Percentiles rank a stretch among this genome's conserved stretches.
Conservation (phyloP, 352 stramenopile species). For the Globisporangium viniferum region DNA sequence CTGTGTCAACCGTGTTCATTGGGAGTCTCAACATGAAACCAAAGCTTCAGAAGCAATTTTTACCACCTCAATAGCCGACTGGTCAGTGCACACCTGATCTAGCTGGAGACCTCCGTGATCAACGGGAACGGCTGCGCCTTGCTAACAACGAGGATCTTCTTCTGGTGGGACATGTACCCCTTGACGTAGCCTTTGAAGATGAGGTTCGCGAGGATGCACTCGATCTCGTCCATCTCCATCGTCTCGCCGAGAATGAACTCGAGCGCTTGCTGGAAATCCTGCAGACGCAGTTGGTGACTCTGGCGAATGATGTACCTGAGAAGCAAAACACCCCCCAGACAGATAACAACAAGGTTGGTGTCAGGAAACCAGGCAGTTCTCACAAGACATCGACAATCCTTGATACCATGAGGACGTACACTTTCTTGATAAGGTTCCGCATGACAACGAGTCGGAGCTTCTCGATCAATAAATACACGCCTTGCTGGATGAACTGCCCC, state of each 20-base stretch:
- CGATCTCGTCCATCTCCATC: constrained; percentile 95
- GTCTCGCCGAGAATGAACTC: constrained; percentile 78
- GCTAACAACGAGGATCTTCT: constrained; percentile 94
- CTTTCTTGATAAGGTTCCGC: constrained; percentile 95
- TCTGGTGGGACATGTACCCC: constrained; percentile 96
- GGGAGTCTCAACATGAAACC: neutral
- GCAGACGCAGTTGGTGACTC: constrained; percentile 88
- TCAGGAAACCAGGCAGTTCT: neutral
- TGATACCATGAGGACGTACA: constrained; percentile 58
- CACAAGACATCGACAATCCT: neutral
- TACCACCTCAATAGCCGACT: neutral
- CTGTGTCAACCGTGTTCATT: neutral
- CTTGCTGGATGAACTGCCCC: constrained; percentile 87
- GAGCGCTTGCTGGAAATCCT: constrained; percentile 87
- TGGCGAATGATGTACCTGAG: constrained; percentile 75
- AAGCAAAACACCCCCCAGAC: neutral
- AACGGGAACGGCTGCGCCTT: constrained; percentile 93
- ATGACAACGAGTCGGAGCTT: constrained; percentile 94
- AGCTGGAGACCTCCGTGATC: constrained; percentile 76
- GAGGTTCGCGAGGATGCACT: constrained; percentile 96
- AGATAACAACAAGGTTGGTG: neutral
- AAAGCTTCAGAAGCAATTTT: neutral
- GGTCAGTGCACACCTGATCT: constrained; percentile 8
- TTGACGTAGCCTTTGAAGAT: constrained; percentile 97
- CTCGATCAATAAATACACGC: constrained; percentile 96